Base-by-base conservation (phyloP, 176 grass and related monocot species). In the Bromus sterilis region DNA sequence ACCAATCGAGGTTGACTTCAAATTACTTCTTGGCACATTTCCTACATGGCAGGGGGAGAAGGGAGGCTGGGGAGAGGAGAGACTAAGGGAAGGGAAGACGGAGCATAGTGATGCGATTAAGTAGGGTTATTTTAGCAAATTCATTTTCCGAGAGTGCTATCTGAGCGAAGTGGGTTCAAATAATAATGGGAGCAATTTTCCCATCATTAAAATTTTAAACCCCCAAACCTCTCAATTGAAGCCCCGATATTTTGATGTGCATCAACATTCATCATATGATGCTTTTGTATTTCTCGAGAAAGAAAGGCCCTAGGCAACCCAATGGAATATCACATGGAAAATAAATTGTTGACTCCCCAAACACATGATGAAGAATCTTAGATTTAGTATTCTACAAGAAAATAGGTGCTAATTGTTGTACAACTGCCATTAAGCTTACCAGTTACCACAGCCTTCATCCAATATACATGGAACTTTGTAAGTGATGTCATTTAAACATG, bases 401-500 rank as follows among this genome's bases (percentile, higher is more conserved):
- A 31, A 11, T 76, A 39, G 65, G 32, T 63, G 14, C 39, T 4
- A 61, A 24, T 12, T 70, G 18, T 46, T 34, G 14, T 36, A 68
- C 34, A 36, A 25, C 42, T 75, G 15, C 9, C 20, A 23, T 34
- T 56, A 77, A 60, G 61, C 25, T 51, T 78, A 13, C 63, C 32
- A 63, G 65, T 40, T 66, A 66, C 35, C 35, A 68, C 41, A 78
- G 41, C 3, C n/a, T 43, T 7, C 55, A 30, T 25, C 55, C 9
- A 0, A 79, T 41, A 82, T 15, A 77, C 13, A 18, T 29, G 44
- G n/a, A 72, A 48, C 71, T 60, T 29, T 43, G 31, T 4, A 66
- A 87, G 39, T 66, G 51, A 76, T 25, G 12, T 33, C 24, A 74
- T n/a, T n/a, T n/a, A n/a, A n/a, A n/a, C n/a, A n/a, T n/a, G n/a